Conservation (phyloP, 1,284 basidiomycete genomes). For the Sparassis latifolia region DNA sequence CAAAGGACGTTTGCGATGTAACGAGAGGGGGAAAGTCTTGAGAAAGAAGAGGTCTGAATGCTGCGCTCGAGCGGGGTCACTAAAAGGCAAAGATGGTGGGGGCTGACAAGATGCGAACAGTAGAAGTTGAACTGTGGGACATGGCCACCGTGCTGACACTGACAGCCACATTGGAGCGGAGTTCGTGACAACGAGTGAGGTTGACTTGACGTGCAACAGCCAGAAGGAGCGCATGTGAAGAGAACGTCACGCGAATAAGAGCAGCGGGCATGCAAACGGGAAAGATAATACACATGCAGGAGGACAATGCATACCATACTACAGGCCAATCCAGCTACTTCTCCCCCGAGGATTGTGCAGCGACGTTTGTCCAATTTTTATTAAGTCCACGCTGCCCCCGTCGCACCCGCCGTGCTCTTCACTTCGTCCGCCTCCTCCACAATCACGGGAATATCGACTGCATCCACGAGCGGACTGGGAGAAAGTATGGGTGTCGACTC, state of each 20-base stretch:
- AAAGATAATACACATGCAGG: neutral
- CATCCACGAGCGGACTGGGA: constrained; percentile 57
- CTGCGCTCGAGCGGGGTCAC: too few relatives aligned
- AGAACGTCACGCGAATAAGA: neutral
- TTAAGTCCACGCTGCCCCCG: constrained; percentile 30
- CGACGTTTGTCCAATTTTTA: constrained; percentile 91
- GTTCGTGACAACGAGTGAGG: too few relatives aligned
- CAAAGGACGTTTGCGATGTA: constrained; percentile 6
- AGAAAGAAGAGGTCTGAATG: too few relatives aligned
- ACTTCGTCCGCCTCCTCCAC: constrained; percentile 13
- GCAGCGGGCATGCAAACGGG: neutral
- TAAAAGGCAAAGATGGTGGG: too few relatives aligned
- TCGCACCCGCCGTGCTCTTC: constrained; percentile 16
- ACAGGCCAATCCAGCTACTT: constrained; percentile 88
- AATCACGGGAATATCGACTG: constrained; percentile 36
- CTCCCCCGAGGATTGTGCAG: constrained; percentile 88
- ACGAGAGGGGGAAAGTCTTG: constrained; percentile 5
- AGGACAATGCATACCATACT: neutral
- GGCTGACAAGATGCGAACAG: too few relatives aligned
- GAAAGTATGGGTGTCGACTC: constrained; percentile 40
- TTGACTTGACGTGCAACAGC: neutral
- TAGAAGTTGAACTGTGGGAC: too few relatives aligned
- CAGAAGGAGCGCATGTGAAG: neutral
- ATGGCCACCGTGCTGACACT: too few relatives aligned
- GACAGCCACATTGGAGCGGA: too few relatives aligned